Evolutionary conservation across 164 flowering plant species (phyloP).

Genomic region (Magnolia sinica): DNA sequence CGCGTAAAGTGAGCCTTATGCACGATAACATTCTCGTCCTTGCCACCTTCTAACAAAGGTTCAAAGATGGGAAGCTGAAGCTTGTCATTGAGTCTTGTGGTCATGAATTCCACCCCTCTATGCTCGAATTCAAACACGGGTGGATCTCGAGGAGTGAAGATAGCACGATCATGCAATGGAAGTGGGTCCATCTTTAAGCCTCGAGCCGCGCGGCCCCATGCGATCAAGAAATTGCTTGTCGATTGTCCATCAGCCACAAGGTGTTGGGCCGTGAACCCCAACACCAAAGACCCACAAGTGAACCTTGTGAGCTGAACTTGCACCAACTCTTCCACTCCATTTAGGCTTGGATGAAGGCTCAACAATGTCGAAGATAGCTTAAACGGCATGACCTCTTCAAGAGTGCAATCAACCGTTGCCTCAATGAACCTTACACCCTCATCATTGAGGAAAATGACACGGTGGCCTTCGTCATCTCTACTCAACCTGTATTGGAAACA

Average conservation of each 20-base stretch:
- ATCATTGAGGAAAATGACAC: conserved; percentile 3
- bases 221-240: conserved; percentile 28
- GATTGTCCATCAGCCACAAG: conserved; percentile 30
- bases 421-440: conserved; percentile 16
- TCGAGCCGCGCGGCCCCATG: conserved; percentile 31
- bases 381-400: conserved; percentile 4
- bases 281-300: conserved; percentile 30
- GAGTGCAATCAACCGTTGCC: conserved; percentile 9
- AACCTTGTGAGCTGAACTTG: conserved; percentile 39
- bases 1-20: not conserved
- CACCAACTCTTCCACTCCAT: conserved; percentile 25
- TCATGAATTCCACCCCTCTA: conserved; percentile 23
- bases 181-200: conserved; percentile 23
- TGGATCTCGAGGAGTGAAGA: conserved; percentile 30
- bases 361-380: conserved; percentile 8
- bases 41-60: conserved; percentile 18
- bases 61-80: conserved; percentile 14
- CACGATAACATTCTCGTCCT: conserved; percentile 10
- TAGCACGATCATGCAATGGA: conserved; percentile 25
- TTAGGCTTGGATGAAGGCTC: conserved; percentile 23
- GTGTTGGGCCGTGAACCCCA: conserved; percentile 32
- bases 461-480: conserved; percentile 2
- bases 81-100: conserved; percentile 11
- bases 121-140: conserved; percentile 26
- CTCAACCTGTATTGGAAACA: not conserved